Percentiles rank a stretch among this genome's conserved stretches.
These are phyloP conservation scores for Thalia dealbata DNA, from an alignment of 176 grass and related monocot species.

Conservation along the genomic window DNA sequence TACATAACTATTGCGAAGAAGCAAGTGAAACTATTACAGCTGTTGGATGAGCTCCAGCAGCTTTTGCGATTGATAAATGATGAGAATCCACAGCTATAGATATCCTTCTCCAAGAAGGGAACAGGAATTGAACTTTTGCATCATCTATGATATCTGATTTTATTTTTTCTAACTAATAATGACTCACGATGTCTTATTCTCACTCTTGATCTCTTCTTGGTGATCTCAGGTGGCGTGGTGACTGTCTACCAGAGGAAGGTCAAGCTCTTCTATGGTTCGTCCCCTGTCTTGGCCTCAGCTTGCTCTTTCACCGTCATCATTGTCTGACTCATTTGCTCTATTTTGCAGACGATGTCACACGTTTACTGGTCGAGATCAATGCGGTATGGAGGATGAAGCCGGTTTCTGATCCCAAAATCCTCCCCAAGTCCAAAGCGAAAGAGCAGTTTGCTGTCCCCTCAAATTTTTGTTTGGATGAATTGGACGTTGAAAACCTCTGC, in stretches of 20 bases:
- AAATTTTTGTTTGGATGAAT: conserved; percentile 35
- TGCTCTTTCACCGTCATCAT: not conserved
- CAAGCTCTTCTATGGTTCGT: conserved; percentile 66
- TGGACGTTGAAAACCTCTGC: conserved; percentile 61
- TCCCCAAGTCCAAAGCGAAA: conserved; percentile 55
- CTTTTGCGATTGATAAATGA: too few relatives aligned
- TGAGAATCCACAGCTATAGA: too few relatives aligned
- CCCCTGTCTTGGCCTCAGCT: not conserved
- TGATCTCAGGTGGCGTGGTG: conserved; percentile 67
- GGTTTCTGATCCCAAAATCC: conserved; percentile 35
- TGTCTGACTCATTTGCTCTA: not conserved
- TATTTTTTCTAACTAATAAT: not conserved
- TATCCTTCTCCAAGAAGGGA: too few relatives aligned
- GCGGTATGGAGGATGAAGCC: conserved; percentile 49
- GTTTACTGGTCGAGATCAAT: conserved; percentile 63
- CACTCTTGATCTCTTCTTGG: not conserved
- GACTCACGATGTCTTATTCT: not conserved
- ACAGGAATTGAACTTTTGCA: too few relatives aligned
- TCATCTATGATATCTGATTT: too few relatives aligned
- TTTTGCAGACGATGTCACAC: conserved; percentile 61
- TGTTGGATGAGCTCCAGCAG: too few relatives aligned
- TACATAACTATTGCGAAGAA: too few relatives aligned
- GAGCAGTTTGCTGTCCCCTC: too few relatives aligned
- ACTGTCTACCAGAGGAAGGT: conserved; percentile 96
- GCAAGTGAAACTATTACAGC: too few relatives aligned